A percentile compares a stretch with the other conserved stretches of the same genome.
Evolutionary conservation across 345 rosid species (phyloP).

Genomic region (Gossypium mustelinum): DNA sequence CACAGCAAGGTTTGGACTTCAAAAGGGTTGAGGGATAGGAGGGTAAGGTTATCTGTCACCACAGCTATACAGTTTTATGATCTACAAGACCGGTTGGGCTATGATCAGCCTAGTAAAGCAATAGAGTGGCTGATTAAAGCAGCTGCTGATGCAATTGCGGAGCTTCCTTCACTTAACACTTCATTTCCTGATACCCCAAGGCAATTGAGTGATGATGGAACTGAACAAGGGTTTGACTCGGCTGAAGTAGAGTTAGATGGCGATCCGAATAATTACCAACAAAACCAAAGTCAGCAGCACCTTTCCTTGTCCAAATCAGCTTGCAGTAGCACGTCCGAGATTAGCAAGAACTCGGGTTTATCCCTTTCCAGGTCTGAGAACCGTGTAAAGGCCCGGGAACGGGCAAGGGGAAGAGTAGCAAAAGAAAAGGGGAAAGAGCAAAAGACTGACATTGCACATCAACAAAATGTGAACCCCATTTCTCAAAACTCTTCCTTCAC

Average conservation of each 20-base stretch:
- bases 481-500: constrained; percentile 63
- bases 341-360: constrained; percentile 79
- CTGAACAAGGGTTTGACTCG: constrained; percentile 47
- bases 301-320: constrained; percentile 76
- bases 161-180: constrained; percentile 74
- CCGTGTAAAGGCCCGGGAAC: constrained; percentile 67
- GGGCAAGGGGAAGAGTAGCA: constrained; percentile 82
- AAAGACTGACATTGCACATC: constrained; percentile 28
- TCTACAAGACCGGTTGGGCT: constrained; percentile 88
- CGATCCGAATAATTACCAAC: constrained; percentile 35
- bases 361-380: constrained; percentile 73
- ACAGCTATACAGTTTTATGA: constrained; percentile 96
- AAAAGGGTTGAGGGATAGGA: constrained; percentile 79
- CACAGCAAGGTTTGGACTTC: constrained; percentile 99
- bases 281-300: constrained; percentile 58
- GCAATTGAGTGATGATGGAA: constrained; percentile 52
- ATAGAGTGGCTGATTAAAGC: constrained; percentile 93
- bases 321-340: constrained; percentile 92
- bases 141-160: constrained; percentile 70
- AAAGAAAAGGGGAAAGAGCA: constrained; percentile 76
- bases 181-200: constrained; percentile 56
- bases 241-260: constrained; percentile 50
- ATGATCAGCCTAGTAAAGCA: constrained; percentile 96
- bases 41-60: constrained; percentile 82
- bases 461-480: constrained; percentile 31